phyloP scores from a whole-genome alignment of 2,329 filamentous ascomycete genomes.

The Apiospora sp. region DNA sequence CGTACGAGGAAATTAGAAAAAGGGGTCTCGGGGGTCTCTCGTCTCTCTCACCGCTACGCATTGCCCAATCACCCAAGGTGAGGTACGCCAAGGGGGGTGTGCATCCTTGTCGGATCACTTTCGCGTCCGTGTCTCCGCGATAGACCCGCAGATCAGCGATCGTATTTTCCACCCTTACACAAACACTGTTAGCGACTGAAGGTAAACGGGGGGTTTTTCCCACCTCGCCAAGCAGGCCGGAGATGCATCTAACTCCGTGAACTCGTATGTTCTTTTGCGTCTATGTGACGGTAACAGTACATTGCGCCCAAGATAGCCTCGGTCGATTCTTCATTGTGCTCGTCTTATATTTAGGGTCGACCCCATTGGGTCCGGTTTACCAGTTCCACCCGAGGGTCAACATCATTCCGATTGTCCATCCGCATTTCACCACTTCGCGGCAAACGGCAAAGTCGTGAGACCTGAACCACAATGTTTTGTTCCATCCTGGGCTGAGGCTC shows the following conservation, averaged over 20 bases:
- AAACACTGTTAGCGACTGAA: constrained; percentile 1
- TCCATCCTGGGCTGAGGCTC: not conserved
- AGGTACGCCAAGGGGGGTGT: constrained; percentile 12
- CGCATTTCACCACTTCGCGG: not conserved
- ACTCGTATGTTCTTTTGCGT: constrained; percentile 15
- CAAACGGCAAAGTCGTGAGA: constrained; percentile 11
- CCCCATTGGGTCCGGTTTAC: not conserved
- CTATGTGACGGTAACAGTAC: constrained; percentile 1
- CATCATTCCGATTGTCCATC: constrained; percentile 19
- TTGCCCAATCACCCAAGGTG: constrained; percentile 18
- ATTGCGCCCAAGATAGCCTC: not conserved
- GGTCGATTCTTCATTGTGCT: not conserved
- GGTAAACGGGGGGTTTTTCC: not conserved
- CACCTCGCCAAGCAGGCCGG: not conserved
- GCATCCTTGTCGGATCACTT: constrained; percentile 13
- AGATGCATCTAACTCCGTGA: constrained; percentile 1
- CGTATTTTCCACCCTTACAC: constrained; percentile 20
- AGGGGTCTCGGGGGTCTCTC: constrained; percentile 5
- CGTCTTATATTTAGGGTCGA: constrained; percentile 13
- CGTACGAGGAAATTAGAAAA: constrained; percentile 9
- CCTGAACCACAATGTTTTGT: not conserved
- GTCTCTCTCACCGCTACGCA: constrained; percentile 3
- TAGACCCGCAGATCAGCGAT: constrained; percentile 21
- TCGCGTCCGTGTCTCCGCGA: constrained; percentile 8
- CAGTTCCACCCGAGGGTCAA: constrained; percentile 12